Conservation (phyloP, 805 yeast species). For the Isabelozyma gotoi region DNA sequence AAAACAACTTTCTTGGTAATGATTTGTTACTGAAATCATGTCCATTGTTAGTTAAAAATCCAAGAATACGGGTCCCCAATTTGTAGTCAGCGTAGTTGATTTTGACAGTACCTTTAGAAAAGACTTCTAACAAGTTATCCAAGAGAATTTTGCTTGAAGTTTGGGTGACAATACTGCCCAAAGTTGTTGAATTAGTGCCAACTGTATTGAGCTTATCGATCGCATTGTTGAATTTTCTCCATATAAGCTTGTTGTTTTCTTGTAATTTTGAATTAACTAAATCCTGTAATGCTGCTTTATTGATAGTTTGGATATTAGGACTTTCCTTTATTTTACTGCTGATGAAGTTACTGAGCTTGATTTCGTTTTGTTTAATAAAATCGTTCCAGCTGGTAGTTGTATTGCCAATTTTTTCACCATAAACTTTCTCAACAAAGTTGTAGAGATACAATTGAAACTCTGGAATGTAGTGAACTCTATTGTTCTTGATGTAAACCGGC, state of each 20-base stretch:
- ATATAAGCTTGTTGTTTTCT: slow-evolving; percentile 21
- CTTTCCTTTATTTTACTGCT: slow-evolving; percentile 4
- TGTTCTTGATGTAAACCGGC: slow-evolving; percentile 31
- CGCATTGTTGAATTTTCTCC: slow-evolving; percentile 21
- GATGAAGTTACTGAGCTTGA: slow-evolving; percentile 16
- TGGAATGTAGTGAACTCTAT: slow-evolving; percentile 36
- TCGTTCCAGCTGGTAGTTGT: slow-evolving; percentile 18
- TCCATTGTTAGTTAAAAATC: slow-evolving; percentile 30
- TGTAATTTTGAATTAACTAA: slow-evolving; percentile 18
- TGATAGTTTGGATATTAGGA: slow-evolving; percentile 12
- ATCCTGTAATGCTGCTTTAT: slow-evolving; percentile 21
- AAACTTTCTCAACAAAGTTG: slow-evolving; percentile 27
- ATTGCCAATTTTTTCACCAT: slow-evolving; percentile 10
- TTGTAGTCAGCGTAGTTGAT: slow-evolving; percentile 41
- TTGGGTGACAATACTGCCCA: slow-evolving; percentile 4
- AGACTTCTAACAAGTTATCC: slow-evolving; percentile 27
- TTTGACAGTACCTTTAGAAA: slow-evolving; percentile 33
- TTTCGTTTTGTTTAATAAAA: slow-evolving; percentile 20
- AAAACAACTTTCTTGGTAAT: slow-evolving; percentile 23
- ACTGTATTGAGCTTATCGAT: slow-evolving; percentile 22
- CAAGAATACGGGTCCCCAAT: slow-evolving; percentile 38
- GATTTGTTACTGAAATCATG: slow-evolving; percentile 17
- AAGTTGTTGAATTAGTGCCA: slow-evolving; percentile 6
- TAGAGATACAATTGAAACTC: slow-evolving; percentile 37
- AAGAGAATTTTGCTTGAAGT: slow-evolving; percentile 23